phyloP scores from a whole-genome alignment of 164 flowering plant species.

The Aristolochia contorta region DNA sequence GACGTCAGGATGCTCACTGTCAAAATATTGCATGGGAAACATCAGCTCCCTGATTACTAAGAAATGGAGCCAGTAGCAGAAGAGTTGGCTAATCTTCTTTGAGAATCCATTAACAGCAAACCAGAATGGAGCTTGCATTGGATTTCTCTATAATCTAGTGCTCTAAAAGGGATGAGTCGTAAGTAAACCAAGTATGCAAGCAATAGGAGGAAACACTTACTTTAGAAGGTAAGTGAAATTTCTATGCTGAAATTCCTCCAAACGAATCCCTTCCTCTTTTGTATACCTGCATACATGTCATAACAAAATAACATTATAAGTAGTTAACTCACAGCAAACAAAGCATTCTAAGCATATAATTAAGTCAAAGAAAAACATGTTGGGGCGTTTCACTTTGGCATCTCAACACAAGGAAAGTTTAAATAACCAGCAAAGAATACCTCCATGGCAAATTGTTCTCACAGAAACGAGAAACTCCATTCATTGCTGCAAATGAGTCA shows the following conservation, averaged over 20 bases:
- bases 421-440: slow-evolving; percentile 23
- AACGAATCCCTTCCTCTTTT: slow-evolving; percentile 74
- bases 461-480: slow-evolving; percentile 91
- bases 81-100: background rate
- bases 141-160: too few species aligned
- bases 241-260: slow-evolving; percentile 35
- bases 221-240: slow-evolving; percentile 83
- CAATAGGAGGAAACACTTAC: slow-evolving; percentile 27
- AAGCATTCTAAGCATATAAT: background rate
- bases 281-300: slow-evolving; percentile 51
- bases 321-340: background rate
- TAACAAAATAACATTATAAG: background rate
- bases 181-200: too few species aligned
- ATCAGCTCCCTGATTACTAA: slow-evolving; percentile 1
- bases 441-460: slow-evolving; percentile 75
- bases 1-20: slow-evolving; percentile 60
- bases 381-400: background rate
- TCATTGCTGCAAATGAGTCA: slow-evolving; percentile 91
- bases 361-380: background rate
- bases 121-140: too few species aligned
- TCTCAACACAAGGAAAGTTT: background rate
- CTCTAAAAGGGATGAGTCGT: too few species aligned
- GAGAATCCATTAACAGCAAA: background rate
- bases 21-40: slow-evolving; percentile 4
- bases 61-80: background rate